Evolutionary conservation across 2,329 filamentous ascomycete species (phyloP), one percentile per base, ranked within the genome.

Genomic region (Ophiostoma sp.): DNA sequence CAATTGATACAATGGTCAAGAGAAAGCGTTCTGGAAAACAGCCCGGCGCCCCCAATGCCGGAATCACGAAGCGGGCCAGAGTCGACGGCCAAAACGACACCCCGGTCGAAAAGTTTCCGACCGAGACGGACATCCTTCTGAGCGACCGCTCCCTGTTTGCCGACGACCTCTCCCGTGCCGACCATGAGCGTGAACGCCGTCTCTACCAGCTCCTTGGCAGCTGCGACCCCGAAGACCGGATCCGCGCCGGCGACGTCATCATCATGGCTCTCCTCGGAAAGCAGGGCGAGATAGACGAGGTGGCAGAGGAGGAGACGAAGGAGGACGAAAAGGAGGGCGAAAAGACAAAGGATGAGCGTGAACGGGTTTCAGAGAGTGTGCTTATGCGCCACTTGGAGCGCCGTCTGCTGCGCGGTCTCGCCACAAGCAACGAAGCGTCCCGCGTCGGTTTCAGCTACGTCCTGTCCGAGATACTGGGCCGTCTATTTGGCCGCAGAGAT

Each of bases 371-470:
- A 2, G 85, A 88, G 75, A 73, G 79, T 0, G 82, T 85, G 2
- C 78, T 89, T 14, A 77, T 82, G 72, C 80, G 85, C 69, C 87
- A 89, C 73, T 78, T 89, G 42, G 84, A 87, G 71, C 85, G 85
- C 75, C 84, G 90, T 40, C 82, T 99, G 49, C 92, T 97, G 76
- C 87, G 91, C 67, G 95, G 95, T 55, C 86, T 98, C 18, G 93
- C 93, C 70, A 97, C 93, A 76, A 89, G 92, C 67, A 88, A 92
- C 69, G 97, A 97, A 79, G 92, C 91, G 12, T 92, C 94, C 18
- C 85, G 95, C 40, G 81, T 95, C 66, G 95, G 95, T 3, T 97
- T 96, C 77, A 96, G 92, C 67, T 83, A 97, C 68, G 94, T 94
- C 0, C 80, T 98, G 72, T 90, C 93, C 0, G 93, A 97, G 77